Conservation (phyloP, 2,329 filamentous ascomycete genomes). For the Cercospora nicotianae region DNA sequence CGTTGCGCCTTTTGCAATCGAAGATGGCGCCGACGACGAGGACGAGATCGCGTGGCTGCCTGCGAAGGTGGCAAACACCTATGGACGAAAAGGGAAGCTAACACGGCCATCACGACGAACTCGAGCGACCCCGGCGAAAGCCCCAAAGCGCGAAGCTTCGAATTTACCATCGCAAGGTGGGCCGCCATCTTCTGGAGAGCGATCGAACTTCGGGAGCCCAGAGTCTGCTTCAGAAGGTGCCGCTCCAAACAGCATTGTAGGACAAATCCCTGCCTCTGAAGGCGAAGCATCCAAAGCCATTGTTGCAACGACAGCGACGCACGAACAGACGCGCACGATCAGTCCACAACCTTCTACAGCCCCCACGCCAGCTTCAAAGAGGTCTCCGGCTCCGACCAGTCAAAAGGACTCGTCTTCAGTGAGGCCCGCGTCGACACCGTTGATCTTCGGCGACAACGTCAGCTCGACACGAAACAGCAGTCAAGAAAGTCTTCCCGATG, state of each 20-base stretch:
- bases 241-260: neutral
- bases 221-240: neutral
- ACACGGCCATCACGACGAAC: neutral
- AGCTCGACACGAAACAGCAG: slow-evolving; percentile 6
- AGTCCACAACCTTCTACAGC: neutral
- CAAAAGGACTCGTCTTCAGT: neutral
- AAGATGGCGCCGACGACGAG: neutral
- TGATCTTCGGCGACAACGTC: neutral
- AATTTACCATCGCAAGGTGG: neutral
- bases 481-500: slow-evolving; percentile 15
- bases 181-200: neutral
- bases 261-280: neutral
- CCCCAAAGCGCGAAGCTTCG: neutral
- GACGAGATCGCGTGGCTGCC: slow-evolving; percentile 27
- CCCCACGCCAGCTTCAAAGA: neutral
- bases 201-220: neutral
- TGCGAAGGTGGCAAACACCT: slow-evolving; percentile 27
- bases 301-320: neutral
- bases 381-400: neutral
- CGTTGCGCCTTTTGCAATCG: neutral
- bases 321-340: neutral
- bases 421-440: neutral
- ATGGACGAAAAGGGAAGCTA: slow-evolving; percentile 25
- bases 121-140: neutral
- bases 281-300: neutral